Conservation (phyloP, 129 eudicot species). For the Smallanthus sonchifolius region DNA sequence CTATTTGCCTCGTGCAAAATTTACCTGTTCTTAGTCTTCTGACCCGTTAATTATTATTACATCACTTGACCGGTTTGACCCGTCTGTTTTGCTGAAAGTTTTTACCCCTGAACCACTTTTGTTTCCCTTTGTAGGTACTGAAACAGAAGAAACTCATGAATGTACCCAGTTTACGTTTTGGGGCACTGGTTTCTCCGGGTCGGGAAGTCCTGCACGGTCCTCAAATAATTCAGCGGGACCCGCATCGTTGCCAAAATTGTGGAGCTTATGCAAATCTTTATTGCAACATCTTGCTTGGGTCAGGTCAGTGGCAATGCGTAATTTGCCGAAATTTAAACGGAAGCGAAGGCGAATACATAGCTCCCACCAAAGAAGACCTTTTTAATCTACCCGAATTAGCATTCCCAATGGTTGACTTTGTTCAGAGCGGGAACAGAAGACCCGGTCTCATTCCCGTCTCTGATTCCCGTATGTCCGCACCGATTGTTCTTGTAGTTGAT, state of each 20-base stretch:
- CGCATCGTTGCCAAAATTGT: constrained; percentile 88
- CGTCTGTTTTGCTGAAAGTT: not conserved
- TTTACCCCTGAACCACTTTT: not conserved
- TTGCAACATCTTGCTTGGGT: constrained; percentile 78
- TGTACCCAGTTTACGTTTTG: constrained; percentile 78
- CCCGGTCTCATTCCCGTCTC: constrained; percentile 88
- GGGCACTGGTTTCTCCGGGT: constrained; percentile 85
- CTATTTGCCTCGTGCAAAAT: not conserved
- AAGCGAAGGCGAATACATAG: constrained; percentile 86
- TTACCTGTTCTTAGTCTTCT: not conserved
- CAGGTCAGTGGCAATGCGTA: constrained; percentile 98
- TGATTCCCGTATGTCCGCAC: constrained; percentile 79
- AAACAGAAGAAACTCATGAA: constrained; percentile 83
- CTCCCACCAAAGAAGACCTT: constrained; percentile 76
- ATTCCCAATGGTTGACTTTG: constrained; percentile 71
- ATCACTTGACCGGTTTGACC: not conserved
- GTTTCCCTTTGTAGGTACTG: constrained; percentile 40
- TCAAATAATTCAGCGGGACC: constrained; percentile 82
- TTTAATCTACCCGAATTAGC: constrained; percentile 72
- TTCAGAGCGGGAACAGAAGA: constrained; percentile 61
- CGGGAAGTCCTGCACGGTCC: constrained; percentile 71
- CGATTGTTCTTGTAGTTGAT: constrained; percentile 80
- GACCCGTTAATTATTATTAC: not conserved
- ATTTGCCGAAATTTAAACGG: constrained; percentile 81
- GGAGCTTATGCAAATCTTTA: constrained; percentile 84